Evolutionary conservation across 1,284 basidiomycete genomes (phyloP), one percentile per base, ranked within the genome.

Genomic region (Xerocomus minutiporus): DNA sequence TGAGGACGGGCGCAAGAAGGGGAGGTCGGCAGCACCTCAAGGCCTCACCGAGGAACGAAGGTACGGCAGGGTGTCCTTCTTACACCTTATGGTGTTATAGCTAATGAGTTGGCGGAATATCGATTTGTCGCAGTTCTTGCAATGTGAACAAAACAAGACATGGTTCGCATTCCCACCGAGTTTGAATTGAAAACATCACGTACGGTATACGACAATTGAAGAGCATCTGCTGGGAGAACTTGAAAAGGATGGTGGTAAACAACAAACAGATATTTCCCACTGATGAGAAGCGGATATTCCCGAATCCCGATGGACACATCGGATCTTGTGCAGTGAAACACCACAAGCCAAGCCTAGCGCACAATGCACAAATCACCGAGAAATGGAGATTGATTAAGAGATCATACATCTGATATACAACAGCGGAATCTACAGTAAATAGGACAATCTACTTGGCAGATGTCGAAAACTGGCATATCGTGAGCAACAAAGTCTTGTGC

Each of bases 401-500:
- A 61, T 68, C 51, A 50, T 67, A 71, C 65, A 67, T 28, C 54
- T 67, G 68, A 52, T 58, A 63, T 70, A 71, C 69, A 67, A 66
- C 60, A 61, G 46, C 29, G 8, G 25, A 32, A 12, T 42, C 52
- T 43, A 51, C 8, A 51, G 48, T 49, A 61, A 55, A 58, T 53
- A 64, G 11, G 17, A 38, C 39, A 8, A 25, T 52, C 59, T 72
- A 73, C 59, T 73, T 73, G 39, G 72, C 70, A 1, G 75, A 72
- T 40, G 75, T 73, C 38, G 74, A 76, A 65, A 76, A 76, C 65
- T 72, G 20, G 1, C 45, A 1, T 1, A 32, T 1, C 11, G 9
- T 63, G n/a, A 53, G 36, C 7, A 17, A n/a, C 25, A 29, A 8
- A 36, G 36, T 68, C 65, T 34, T 41, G 58, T 5, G 28, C 4